phyloP scores from a whole-genome alignment of 2,329 filamentous ascomycete genomes.

The Sarocladium oryzae region DNA sequence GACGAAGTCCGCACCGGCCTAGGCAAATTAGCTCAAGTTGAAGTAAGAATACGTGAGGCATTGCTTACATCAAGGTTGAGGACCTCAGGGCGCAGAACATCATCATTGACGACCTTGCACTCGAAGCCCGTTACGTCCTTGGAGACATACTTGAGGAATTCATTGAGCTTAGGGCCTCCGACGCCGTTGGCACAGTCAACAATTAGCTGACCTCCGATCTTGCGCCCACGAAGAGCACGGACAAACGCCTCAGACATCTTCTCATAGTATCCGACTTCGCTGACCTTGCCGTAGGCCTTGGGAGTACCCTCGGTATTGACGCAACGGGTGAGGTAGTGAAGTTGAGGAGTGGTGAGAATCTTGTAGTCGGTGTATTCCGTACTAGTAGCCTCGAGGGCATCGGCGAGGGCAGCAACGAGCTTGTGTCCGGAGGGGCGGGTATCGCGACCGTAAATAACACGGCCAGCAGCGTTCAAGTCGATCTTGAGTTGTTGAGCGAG shows the following conservation, averaged over 20 bases:
- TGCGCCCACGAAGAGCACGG: conserved; percentile 71
- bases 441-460: conserved; percentile 85
- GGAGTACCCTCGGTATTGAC: conserved; percentile 87
- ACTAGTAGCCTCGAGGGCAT: conserved; percentile 70
- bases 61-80: conserved; percentile 75
- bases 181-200: conserved; percentile 98
- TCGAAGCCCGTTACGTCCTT: conserved; percentile 64
- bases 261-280: conserved; percentile 89
- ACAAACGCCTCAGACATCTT: conserved; percentile 84
- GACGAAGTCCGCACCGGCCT: conserved; percentile 94
- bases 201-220: conserved; percentile 65
- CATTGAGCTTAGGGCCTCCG: conserved; percentile 81
- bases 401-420: conserved; percentile 71
- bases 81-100: conserved; percentile 81
- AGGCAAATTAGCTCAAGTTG: conserved; percentile 12
- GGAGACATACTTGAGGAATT: conserved; percentile 79
- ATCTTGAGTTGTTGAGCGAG: conserved; percentile 72
- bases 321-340: conserved; percentile 93
- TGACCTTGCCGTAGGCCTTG: conserved; percentile 81
- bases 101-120: conserved; percentile 85
- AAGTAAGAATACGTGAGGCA: background rate
- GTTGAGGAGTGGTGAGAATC: conserved; percentile 90
- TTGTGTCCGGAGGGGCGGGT: conserved; percentile 86
- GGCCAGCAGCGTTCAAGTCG: conserved; percentile 62
- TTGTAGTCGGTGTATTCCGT: conserved; percentile 79